phyloP scores from a whole-genome alignment of 331 rosid genomes.

The Dryas integrifolia region DNA sequence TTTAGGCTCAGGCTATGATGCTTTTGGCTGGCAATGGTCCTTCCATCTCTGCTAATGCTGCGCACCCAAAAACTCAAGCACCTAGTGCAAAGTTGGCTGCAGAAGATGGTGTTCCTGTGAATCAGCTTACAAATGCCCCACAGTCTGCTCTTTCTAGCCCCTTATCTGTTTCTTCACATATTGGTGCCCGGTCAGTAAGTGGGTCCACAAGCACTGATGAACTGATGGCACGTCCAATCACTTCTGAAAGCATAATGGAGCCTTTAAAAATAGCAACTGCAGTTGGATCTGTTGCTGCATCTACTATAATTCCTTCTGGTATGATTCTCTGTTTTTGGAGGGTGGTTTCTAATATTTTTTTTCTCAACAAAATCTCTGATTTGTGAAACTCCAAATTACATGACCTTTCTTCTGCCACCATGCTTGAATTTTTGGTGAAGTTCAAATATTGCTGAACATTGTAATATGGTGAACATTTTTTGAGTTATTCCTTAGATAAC shows the following conservation, averaged over 20 bases:
- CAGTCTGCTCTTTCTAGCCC: constrained; percentile 68
- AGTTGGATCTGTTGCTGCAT: constrained; percentile 35
- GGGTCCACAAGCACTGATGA: constrained; percentile 87
- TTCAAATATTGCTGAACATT: not conserved
- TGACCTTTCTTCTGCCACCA: not conserved
- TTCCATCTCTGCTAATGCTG: constrained; percentile 34
- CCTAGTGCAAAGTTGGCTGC: constrained; percentile 49
- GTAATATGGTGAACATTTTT: not conserved
- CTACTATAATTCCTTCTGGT: constrained; percentile 70
- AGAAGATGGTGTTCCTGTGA: constrained; percentile 42
- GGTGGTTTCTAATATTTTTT: not conserved
- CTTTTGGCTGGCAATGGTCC: constrained; percentile 58
- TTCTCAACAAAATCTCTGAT: not conserved
- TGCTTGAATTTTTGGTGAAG: not conserved
- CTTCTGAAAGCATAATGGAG: constrained; percentile 57
- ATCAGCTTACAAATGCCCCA: constrained; percentile 37
- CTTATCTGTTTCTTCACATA: constrained; percentile 71
- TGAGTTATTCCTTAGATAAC: not conserved
- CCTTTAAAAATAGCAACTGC: constrained; percentile 44
- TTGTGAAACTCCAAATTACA: constrained; percentile 1
- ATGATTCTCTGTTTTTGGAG: constrained; percentile 17
- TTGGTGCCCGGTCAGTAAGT: constrained; percentile 63
- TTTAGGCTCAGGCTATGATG: constrained; percentile 77
- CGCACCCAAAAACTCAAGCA: constrained; percentile 46
- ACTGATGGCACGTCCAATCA: constrained; percentile 38